Conservation (phyloP, 2,329 filamentous ascomycete species). For the Colletotrichum sp. region DNA sequence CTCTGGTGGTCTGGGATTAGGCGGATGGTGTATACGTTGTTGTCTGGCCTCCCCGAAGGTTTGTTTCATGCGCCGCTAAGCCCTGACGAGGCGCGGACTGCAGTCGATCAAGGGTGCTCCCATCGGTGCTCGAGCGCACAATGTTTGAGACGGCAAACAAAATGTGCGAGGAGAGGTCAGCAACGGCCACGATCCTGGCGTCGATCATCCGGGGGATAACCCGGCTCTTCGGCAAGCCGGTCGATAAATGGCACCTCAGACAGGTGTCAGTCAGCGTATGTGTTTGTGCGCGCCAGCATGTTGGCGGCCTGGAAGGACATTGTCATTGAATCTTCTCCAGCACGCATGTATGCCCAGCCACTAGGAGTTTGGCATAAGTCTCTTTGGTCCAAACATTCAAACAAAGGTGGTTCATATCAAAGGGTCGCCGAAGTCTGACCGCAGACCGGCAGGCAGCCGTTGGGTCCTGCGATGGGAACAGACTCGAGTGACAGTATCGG, state of each 20-base stretch:
- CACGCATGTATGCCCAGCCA: neutral
- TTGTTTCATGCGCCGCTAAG: slow-evolving; percentile 16
- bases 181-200: neutral
- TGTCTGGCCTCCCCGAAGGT: slow-evolving; percentile 15
- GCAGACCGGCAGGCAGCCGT: neutral
- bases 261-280: neutral
- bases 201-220: neutral
- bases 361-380: neutral
- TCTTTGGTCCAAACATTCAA: neutral
- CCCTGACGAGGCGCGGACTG: neutral
- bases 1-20: neutral
- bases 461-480: neutral
- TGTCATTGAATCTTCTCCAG: neutral
- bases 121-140: slow-evolving; percentile 5
- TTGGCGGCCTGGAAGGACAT: neutral
- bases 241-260: slow-evolving; percentile 6
- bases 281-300: neutral
- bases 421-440: neutral
- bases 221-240: neutral
- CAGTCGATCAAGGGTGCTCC: neutral
- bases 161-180: neutral
- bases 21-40: neutral
- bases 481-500: neutral
- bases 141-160: slow-evolving; percentile 12
- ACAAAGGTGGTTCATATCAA: neutral